These are phyloP conservation scores for Saksenaea vasiformis DNA, from an alignment of 371 early-diverging fungal genomes.

Conservation along the genomic window DNA sequence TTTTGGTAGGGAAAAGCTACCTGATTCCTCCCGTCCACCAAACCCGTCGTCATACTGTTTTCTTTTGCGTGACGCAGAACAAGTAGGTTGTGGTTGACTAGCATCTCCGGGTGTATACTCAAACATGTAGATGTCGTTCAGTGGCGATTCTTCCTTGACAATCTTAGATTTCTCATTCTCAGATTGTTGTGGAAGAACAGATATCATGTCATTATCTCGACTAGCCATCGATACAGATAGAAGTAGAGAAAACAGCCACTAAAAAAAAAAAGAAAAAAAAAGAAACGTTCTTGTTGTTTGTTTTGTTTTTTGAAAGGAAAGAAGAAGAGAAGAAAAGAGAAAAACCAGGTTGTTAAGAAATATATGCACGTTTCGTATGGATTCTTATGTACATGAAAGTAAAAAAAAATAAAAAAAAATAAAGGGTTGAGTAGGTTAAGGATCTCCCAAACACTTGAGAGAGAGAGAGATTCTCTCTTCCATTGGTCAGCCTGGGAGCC, in stretches of 20 bases:
- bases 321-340: neutral
- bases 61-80: slow-evolving; percentile 3
- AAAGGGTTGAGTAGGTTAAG: neutral
- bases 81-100: neutral
- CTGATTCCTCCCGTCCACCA: slow-evolving; percentile 5
- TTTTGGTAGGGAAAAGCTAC: neutral
- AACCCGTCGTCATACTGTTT: slow-evolving; percentile 2
- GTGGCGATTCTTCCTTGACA: slow-evolving; percentile 1
- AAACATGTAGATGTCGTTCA: slow-evolving; percentile 1
- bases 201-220: slow-evolving; percentile 5
- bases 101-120: neutral
- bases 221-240: slow-evolving; percentile 2
- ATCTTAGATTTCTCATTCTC: neutral
- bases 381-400: slow-evolving; percentile 1
- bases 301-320: too few species aligned
- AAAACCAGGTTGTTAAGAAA: slow-evolving; percentile 3
- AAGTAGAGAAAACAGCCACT: neutral
- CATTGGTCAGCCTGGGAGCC: slow-evolving; percentile 4
- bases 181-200: neutral
- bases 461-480: too few species aligned
- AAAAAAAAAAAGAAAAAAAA: neutral
- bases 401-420: neutral
- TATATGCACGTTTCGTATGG: slow-evolving; percentile 5
- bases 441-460: neutral
- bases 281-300: too few species aligned